These are phyloP conservation scores for Geranium incanum DNA, from an alignment of 441 rosid genomes.

Conservation along the genomic window DNA sequence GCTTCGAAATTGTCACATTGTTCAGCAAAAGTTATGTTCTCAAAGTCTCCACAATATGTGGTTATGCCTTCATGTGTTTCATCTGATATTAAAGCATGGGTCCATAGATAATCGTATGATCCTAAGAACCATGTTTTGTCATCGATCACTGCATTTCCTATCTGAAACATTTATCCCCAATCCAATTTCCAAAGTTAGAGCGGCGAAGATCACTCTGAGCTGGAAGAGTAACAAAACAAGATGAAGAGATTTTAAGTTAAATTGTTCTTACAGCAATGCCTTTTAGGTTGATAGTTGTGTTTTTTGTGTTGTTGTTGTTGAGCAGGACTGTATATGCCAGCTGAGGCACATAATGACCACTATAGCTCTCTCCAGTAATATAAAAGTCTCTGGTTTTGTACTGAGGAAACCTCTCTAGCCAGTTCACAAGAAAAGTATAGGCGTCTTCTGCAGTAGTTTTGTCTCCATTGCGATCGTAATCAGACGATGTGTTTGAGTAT, in stretches of 20 bases:
- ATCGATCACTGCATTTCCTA: conserved; percentile 35
- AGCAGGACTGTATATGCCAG: conserved; percentile 28
- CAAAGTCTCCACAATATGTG: conserved; percentile 21
- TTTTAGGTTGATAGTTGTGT: conserved; percentile 27
- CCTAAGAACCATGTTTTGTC: conserved; percentile 12
- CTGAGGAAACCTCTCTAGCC: conserved; percentile 38
- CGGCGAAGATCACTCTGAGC: neutral
- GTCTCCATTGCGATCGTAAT: conserved; percentile 22
- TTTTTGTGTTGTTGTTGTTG: conserved; percentile 21
- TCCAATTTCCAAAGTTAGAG: neutral
- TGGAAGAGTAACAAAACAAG: neutral
- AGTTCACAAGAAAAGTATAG: conserved; percentile 27
- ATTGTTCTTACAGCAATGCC: conserved; percentile 22
- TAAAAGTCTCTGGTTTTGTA: conserved; percentile 31
- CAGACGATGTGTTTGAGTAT: conserved; percentile 28
- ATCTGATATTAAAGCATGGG: conserved; percentile 30
- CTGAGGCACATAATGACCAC: conserved; percentile 37
- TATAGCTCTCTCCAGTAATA: conserved; percentile 37
- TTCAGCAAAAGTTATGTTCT: neutral
- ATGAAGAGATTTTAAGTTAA: too few species aligned
- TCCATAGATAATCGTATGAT: conserved; percentile 21
- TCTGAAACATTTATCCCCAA: conserved; percentile 19
- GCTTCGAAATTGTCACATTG: neutral
- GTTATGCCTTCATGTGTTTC: conserved; percentile 23
- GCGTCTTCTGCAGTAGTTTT: conserved; percentile 25